phyloP scores from a whole-genome alignment of 441 rosid species.

The Gossypium davidsonii region DNA sequence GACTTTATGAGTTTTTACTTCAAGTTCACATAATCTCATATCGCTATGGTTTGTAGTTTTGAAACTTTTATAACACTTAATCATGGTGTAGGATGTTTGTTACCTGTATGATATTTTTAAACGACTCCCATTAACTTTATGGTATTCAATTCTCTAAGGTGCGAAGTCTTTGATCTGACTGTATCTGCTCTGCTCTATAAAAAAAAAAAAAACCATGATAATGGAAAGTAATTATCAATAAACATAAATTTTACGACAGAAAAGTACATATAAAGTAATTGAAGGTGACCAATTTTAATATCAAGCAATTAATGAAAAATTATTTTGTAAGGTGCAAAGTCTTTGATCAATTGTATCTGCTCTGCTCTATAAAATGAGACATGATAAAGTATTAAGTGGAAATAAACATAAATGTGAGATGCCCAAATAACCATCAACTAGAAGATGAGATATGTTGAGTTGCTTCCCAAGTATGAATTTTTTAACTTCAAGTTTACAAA shows the following conservation, averaged over 20 bases:
- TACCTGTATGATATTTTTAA: neutral
- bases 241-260: neutral
- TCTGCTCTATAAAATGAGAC: neutral
- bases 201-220: neutral
- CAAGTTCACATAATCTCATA: neutral
- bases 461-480: neutral
- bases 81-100: neutral
- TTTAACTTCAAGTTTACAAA: too few species aligned
- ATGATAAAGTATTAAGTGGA: neutral
- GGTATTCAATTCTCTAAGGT: neutral
- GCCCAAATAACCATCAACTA: neutral
- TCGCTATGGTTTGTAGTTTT: neutral
- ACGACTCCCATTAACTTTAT: too few species aligned
- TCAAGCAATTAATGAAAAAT: too few species aligned
- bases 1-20: neutral
- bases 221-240: too few species aligned
- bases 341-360: neutral
- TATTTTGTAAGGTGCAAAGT: neutral
- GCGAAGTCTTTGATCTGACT: neutral
- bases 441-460: neutral
- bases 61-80: neutral
- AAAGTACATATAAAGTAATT: neutral
- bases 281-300: neutral
- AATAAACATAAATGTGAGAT: neutral
- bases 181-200: neutral